Conservation (phyloP, 371 early-diverging fungal species). For the Capillidium rhysosporum region DNA sequence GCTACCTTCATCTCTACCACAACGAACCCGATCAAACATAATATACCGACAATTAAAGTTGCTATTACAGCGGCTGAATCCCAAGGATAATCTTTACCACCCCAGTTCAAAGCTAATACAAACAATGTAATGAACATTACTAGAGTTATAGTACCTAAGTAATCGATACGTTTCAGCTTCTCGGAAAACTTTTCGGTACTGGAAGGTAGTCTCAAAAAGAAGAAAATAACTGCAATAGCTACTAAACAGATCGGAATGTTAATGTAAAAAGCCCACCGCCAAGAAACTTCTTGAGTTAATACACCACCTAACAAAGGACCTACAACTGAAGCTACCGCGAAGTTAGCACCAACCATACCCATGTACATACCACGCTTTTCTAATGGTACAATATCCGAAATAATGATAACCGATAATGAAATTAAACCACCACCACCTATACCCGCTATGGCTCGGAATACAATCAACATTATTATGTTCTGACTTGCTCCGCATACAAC, state of each 20-base stretch:
- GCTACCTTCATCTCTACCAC: constrained; percentile 29
- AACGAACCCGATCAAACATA: constrained; percentile 31
- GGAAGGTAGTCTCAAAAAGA: constrained; percentile 26
- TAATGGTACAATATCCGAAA: constrained; percentile 18
- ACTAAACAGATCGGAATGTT: constrained; percentile 47
- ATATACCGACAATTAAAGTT: constrained; percentile 37
- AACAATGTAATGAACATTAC: not conserved
- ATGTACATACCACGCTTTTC: constrained; percentile 26
- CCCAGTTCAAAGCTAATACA: constrained; percentile 9
- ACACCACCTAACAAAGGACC: constrained; percentile 59
- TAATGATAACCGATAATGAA: constrained; percentile 41
- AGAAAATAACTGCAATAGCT: constrained; percentile 21
- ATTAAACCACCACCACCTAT: constrained; percentile 63
- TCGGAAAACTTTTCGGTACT: constrained; percentile 18
- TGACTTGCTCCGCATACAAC: constrained; percentile 30
- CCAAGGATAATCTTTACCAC: constrained; percentile 38
- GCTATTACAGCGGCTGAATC: constrained; percentile 21
- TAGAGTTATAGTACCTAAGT: not conserved
- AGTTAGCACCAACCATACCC: constrained; percentile 27
- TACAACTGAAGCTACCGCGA: constrained; percentile 36
- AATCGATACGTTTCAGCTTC: constrained; percentile 21
- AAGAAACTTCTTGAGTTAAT: constrained; percentile 29
- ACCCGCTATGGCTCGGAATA: constrained; percentile 51
- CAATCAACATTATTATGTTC: constrained; percentile 33
- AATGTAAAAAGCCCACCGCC: constrained; percentile 56